phyloP scores from a whole-genome alignment of 805 yeast species.

The Pichia eremophila region DNA sequence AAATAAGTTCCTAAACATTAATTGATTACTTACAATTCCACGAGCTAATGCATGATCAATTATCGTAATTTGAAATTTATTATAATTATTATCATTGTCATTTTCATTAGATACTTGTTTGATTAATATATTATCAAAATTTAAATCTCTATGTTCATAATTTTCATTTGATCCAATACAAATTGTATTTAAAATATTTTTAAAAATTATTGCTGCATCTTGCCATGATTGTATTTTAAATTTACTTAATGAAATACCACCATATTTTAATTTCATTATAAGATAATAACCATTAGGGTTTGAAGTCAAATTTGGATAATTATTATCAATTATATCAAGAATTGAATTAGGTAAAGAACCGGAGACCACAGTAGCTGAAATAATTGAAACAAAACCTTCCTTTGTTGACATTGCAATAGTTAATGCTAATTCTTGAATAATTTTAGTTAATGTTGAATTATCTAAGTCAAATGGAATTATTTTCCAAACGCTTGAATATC shows the following conservation, averaged over 20 bases:
- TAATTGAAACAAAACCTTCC: constrained; percentile 37
- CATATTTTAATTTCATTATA: constrained; percentile 30
- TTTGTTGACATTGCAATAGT: constrained; percentile 30
- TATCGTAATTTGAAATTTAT: constrained; percentile 31
- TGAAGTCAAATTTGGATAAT: not conserved
- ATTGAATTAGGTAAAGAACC: constrained; percentile 23
- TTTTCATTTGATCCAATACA: constrained; percentile 41
- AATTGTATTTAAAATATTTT: constrained; percentile 41
- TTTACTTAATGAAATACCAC: constrained; percentile 36
- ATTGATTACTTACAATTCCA: constrained; percentile 26
- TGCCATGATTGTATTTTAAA: constrained; percentile 31
- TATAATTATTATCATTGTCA: not conserved
- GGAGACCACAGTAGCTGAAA: constrained; percentile 35
- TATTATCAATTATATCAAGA: constrained; percentile 4
- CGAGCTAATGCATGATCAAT: constrained; percentile 54
- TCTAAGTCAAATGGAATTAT: constrained; percentile 44
- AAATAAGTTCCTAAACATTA: constrained; percentile 48
- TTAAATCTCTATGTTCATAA: constrained; percentile 68
- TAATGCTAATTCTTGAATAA: constrained; percentile 38
- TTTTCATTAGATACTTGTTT: constrained; percentile 13
- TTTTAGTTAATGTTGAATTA: constrained; percentile 28
- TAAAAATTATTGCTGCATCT: constrained; percentile 37
- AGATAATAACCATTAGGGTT: constrained; percentile 25
- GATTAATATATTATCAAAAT: constrained; percentile 54
- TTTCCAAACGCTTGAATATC: constrained; percentile 33